phyloP scores from a whole-genome alignment of 2,329 filamentous ascomycete species.

The Lasiodiplodia sp. region DNA sequence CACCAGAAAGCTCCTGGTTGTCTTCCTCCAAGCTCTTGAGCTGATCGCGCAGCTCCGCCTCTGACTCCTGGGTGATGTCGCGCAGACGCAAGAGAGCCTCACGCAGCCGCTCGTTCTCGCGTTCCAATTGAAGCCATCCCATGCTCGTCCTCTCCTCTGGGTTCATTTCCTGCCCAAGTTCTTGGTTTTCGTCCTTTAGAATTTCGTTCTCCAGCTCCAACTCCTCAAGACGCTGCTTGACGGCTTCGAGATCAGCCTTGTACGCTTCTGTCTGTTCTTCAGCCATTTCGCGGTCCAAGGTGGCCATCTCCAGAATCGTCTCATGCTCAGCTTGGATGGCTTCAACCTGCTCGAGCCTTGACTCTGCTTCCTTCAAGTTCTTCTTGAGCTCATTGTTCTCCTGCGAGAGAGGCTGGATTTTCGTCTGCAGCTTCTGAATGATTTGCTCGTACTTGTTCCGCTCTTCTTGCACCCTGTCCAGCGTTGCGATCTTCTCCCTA shows the following conservation, averaged over 20 bases:
- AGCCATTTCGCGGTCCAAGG: conserved; percentile 93
- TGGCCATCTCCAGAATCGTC: conserved; percentile 81
- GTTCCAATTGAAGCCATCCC: conserved; percentile 91
- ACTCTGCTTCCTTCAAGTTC: conserved; percentile 77
- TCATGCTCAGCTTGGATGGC: conserved; percentile 84
- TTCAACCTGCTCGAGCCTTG: conserved; percentile 73
- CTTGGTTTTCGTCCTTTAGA: conserved; percentile 83
- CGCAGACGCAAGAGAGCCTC: conserved; percentile 85
- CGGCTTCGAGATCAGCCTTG: conserved; percentile 78
- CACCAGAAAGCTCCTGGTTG: conserved; percentile 47
- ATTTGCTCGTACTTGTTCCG: conserved; percentile 81
- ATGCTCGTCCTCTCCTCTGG: conserved; percentile 86
- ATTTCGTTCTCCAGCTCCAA: conserved; percentile 88
- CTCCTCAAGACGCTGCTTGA: conserved; percentile 82
- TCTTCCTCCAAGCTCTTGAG: conserved; percentile 48
- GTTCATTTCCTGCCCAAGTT: conserved; percentile 83
- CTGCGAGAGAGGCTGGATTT: conserved; percentile 83
- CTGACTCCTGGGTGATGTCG: conserved; percentile 86
- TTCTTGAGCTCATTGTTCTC: conserved; percentile 80
- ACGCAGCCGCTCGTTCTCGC: conserved; percentile 84
- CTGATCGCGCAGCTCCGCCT: conserved; percentile 78
- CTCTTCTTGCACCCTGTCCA: conserved; percentile 79
- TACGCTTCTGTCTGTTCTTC: conserved; percentile 87
- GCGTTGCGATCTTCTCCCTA: conserved; percentile 79
- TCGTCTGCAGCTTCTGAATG: conserved; percentile 88